Conservation (phyloP, 2,329 filamentous ascomycete species). For the Aspergillus piperis region DNA sequence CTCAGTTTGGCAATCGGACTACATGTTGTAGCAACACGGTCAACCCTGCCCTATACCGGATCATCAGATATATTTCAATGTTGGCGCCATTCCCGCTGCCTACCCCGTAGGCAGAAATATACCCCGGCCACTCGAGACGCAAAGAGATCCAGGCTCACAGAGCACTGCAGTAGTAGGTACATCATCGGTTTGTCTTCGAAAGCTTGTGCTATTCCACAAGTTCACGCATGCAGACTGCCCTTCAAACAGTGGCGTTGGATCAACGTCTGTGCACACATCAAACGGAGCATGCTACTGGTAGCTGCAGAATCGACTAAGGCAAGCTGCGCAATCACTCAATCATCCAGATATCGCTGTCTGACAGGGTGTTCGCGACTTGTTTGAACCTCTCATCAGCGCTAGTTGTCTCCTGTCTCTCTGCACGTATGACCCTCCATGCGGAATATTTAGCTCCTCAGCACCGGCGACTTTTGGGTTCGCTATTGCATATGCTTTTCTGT, state of each 20-base stretch:
- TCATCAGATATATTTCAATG: background rate
- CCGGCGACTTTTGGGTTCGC: background rate
- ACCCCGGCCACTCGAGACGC: background rate
- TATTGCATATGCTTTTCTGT: too few relatives aligned
- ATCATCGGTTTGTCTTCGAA: background rate
- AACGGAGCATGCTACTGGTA: background rate
- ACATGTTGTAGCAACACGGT: background rate
- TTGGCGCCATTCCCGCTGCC: background rate
- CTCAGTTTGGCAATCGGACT: background rate
- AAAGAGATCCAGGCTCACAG: background rate
- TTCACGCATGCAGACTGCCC: background rate
- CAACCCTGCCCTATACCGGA: background rate
- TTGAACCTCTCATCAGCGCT: background rate
- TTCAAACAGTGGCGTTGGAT: background rate
- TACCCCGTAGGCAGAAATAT: background rate
- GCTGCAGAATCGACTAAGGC: background rate
- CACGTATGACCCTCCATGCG: background rate
- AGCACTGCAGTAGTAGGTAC: background rate
- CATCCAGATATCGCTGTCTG: slow-evolving; percentile 1
- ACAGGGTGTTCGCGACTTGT: background rate
- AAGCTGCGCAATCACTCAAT: background rate
- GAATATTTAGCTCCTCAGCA: background rate
- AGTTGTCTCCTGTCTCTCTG: background rate
- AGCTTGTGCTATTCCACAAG: background rate
- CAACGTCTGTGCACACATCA: background rate